Evolutionary conservation across 2,329 filamentous ascomycete genomes (phyloP), one percentile per base, ranked within the genome.

Genomic region (Colletotrichum paranaense): DNA sequence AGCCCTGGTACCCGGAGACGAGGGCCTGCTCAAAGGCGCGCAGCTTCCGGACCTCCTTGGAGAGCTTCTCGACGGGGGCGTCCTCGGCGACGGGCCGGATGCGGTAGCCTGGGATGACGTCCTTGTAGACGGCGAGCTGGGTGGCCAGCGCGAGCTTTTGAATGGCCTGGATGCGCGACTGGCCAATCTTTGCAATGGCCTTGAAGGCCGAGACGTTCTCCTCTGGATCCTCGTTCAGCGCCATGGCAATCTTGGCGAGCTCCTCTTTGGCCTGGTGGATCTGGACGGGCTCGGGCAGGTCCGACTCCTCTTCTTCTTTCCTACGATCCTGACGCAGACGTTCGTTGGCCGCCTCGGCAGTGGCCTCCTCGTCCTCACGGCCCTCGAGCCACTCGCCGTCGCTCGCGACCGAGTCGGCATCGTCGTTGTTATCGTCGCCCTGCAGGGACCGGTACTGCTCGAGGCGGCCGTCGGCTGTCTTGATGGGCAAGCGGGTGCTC

Each of bases 31-130:
- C 97, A 81, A 95, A 99, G 57, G 90, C 87, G 67, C 95, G 90
- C 75, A 98, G 84, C 77, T 91, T 93, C 79, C 93, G 92, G 42
- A 98, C 95, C 32, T 98, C 97, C 81, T 98, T 98, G 5, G 95
- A 98, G 1, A 98, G 85, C 81, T 97, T 97, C 75, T 92, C 92
- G 71, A 90, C 89, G 79, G 92, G 88, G 57, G 92, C 91, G 38
- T 95, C 93, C 73, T 97, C 94, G 1, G 89, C 87, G 4, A 95
- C 86, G 1, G 95, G 93, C 22, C 97, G 92, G 85, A 99, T 98
- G 74, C 97, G 90, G 82, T 99, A 99, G 26, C 97, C 97, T 0
- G 97, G 97, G 72, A 99, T 98, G 59, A 98, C 90, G 82, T 98
- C 97, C 82, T 96, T 98, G 87, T 96, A 99, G 14, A 98, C 91